A percentile compares a stretch with the other conserved stretches of the same genome.
These are phyloP conservation scores for Porcisia hertigi DNA, from an alignment of 208 protist genomes.

Conservation along the genomic window DNA sequence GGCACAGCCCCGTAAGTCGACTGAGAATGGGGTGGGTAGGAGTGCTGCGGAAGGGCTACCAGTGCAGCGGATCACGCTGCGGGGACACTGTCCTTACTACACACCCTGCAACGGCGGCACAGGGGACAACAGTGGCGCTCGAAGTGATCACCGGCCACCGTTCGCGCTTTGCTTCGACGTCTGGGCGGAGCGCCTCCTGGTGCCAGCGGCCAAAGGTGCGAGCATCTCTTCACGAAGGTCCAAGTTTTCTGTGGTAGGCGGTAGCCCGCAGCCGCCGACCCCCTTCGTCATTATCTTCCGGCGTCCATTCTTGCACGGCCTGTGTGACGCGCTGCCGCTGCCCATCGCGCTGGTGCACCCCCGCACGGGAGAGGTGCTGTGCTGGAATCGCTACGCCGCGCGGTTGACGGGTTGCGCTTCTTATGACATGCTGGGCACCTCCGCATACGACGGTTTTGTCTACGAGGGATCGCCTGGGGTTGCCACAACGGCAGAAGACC, in stretches of 20 bases:
- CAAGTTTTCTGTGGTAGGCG: background rate
- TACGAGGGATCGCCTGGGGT: constrained; percentile 17
- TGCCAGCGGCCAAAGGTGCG: background rate
- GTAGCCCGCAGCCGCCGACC: background rate
- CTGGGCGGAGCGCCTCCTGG: constrained; percentile 35
- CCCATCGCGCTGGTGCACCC: constrained; percentile 69
- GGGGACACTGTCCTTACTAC: constrained; percentile 30
- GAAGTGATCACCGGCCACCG: constrained; percentile 6
- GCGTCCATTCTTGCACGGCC: constrained; percentile 61
- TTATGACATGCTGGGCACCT: constrained; percentile 57
- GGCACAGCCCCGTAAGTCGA: background rate
- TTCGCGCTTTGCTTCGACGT: constrained; percentile 54
- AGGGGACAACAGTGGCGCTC: background rate
- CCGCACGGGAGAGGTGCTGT: constrained; percentile 51
- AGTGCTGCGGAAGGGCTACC: constrained; percentile 22
- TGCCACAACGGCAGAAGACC: constrained; percentile 10
- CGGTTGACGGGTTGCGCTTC: constrained; percentile 38
- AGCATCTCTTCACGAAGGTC: background rate
- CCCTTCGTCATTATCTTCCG: constrained; percentile 38
- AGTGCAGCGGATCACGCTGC: constrained; percentile 33
- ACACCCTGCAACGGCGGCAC: background rate
- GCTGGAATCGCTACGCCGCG: constrained; percentile 53
- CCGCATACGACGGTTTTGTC: constrained; percentile 28
- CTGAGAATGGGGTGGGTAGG: background rate
- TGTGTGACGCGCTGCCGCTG: constrained; percentile 60